Evolutionary conservation across 2,329 filamentous ascomycete species (phyloP), one percentile per base, ranked within the genome.

Genomic region (Talaromyces funiculosus): DNA sequence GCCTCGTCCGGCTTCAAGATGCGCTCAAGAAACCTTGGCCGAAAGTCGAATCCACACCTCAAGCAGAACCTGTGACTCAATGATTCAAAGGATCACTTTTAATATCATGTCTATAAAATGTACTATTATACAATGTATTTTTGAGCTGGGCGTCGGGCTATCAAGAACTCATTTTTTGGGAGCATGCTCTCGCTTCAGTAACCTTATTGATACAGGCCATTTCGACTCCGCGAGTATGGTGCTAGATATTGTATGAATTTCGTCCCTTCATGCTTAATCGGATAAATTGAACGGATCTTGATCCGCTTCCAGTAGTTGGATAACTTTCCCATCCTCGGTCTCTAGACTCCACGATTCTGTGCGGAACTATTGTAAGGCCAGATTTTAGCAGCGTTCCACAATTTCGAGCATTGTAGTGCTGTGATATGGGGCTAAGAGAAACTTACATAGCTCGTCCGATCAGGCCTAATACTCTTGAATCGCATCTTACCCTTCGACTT

Each of bases 261-360:
- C 18, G 18, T 20, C n/a, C 4, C n/a, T 82, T 74, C 16, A 75
- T 81, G 14, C n/a, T 35, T 40, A 54, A 29, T 40, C 51, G 14
- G 51, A 38, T 14, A 40, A 14, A n/a, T 40, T 54, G 72, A 94
- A 92, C 43, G 90, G 89, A 79, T 94, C 81, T 4, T 82, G 85
- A 67, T 90, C 80, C 1, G 83, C 85, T 68, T 90, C 86, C 64
- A 97, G 81, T 73, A 99, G 76, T 71, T 95, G 88, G 65, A 97
- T 82, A 65, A 88, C 84, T 56, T 80, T 80, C 43, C 84, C 84
- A 68, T 86, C 84, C 63, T 83, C 80, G 64, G 84, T 86, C 72
- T 87, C 85, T 68, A 99, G 78, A 71, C 88, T 94, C 92, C 93
- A 99, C 80, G 92, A 90, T 61, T 87, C 84, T 37, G 94, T 99